A percentile compares a stretch with the other conserved stretches of the same genome.
These are phyloP conservation scores for Hamigera avellanea DNA, from an alignment of 495 filamentous ascomycete genomes.

Conservation along the genomic window DNA sequence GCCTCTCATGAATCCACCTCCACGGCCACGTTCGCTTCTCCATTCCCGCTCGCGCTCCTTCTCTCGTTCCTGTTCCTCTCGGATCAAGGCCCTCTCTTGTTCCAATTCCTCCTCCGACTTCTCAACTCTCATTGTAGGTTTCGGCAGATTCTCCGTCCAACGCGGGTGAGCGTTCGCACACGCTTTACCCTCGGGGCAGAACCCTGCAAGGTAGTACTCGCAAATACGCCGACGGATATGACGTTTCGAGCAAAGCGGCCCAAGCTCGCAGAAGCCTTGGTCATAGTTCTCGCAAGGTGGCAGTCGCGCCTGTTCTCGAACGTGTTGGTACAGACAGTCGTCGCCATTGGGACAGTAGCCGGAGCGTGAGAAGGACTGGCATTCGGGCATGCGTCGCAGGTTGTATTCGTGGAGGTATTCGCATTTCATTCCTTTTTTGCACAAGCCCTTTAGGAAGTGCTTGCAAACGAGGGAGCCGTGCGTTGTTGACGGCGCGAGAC, in stretches of 20 bases:
- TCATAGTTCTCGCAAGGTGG: constrained; percentile 92
- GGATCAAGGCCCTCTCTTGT: constrained; percentile 41
- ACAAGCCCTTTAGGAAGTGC: constrained; percentile 93
- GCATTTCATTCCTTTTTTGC: constrained; percentile 92
- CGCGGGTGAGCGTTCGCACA: constrained; percentile 77
- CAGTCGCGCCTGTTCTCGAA: constrained; percentile 67
- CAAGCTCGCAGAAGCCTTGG: constrained; percentile 86
- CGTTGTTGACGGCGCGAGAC: constrained; percentile 34
- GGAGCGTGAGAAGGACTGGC: constrained; percentile 79
- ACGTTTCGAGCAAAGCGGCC: constrained; percentile 72
- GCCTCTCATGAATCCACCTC: constrained; percentile 39
- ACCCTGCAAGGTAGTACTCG: constrained; percentile 81
- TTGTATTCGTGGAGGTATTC: constrained; percentile 99
- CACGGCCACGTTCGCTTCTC: constrained; percentile 35
- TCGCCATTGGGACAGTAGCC: constrained; percentile 93
- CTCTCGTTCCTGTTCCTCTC: constrained; percentile 40
- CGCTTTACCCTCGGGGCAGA: constrained; percentile 74
- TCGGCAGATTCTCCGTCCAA: constrained; percentile 62
- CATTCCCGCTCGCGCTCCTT: constrained; percentile 41
- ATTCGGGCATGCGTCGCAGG: constrained; percentile 93
- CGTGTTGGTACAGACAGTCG: constrained; percentile 92
- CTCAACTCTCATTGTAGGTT: constrained; percentile 52
- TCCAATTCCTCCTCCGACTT: constrained; percentile 53
- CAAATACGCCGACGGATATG: constrained; percentile 70
- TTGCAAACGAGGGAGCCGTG: constrained; percentile 80